Evolutionary conservation across 1,284 basidiomycete species (phyloP).

Genomic region (Marasmius tenuissimus): DNA sequence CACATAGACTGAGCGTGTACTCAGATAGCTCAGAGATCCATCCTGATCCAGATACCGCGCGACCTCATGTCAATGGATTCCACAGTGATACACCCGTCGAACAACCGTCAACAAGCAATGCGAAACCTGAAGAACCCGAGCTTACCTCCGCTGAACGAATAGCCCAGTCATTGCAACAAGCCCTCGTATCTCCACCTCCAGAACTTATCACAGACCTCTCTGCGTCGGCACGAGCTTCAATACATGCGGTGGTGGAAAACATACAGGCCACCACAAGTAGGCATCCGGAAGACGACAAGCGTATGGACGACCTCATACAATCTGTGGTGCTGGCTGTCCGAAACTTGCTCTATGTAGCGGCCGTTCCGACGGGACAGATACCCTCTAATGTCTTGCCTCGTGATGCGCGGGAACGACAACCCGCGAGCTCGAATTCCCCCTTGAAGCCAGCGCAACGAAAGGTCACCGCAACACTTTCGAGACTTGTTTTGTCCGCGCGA

Average conservation of each 20-base stretch:
- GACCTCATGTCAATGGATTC: constrained; percentile 31
- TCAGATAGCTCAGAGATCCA: constrained; percentile 78
- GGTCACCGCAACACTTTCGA: constrained; percentile 76
- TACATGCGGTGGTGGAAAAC: constrained; percentile 64
- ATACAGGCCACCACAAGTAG: constrained; percentile 46
- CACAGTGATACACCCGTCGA: constrained; percentile 19
- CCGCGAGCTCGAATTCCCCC: constrained; percentile 51
- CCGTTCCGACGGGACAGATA: constrained; percentile 62
- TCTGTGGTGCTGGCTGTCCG: constrained; percentile 70
- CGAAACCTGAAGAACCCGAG: constrained; percentile 26
- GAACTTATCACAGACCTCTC: constrained; percentile 62
- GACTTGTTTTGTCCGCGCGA: constrained; percentile 73
- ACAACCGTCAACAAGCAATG: constrained; percentile 19
- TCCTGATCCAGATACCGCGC: constrained; percentile 41
- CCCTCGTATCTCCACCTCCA: constrained; percentile 55
- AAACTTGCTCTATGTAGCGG: constrained; percentile 71
- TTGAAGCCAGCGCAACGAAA: constrained; percentile 75
- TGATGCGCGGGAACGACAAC: constrained; percentile 42
- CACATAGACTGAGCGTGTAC: constrained; percentile 60
- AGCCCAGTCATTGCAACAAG: constrained; percentile 63
- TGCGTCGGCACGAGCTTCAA: constrained; percentile 54
- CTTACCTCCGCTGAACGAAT: constrained; percentile 68
- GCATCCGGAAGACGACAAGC: constrained; percentile 51
- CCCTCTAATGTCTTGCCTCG: constrained; percentile 56
- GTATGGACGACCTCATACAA: constrained; percentile 63